Base-by-base conservation (phyloP, 345 rosid species). In the Melaleuca quinquenervia region DNA sequence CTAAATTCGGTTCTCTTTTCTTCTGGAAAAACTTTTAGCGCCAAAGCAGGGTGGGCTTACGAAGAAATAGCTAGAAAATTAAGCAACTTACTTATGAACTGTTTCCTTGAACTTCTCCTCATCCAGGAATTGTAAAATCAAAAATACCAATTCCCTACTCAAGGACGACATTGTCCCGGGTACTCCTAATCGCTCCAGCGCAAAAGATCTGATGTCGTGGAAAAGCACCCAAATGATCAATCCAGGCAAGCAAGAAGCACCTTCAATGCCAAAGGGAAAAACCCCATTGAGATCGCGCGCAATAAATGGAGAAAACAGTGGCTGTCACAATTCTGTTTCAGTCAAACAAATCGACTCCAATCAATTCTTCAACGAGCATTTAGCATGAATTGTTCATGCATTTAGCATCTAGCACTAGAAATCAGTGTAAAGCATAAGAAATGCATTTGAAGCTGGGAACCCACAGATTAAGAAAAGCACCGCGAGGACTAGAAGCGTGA, bases 31-130 rank as follows among this genome's bases (percentile, higher is more conserved):
- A 80, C 50, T 12, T 26, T 10, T 8, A 5, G 52, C 29, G n/a
- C 53, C 53, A 9, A 29, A 27, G 84, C 53, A 82, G 55, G 54
- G 48, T 6, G 45, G 24, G 22, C 3, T 13, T 54, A 55, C 27
- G 11, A 83, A 54, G 44, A 6, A 83, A 36, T 20, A 53, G 48
- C n/a, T 45, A 26, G 54, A 21, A 29, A 51, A 82, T 36, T 5
- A 9, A 75, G 55, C 50, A 52, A 52, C 52, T 82, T 89, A 93
- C 98, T 91, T 95, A 83, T 95, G 98, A 54, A 95, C 94, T 83
- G 98, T 91, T 87, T 96, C 96, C 88, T 92, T 92, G 58, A 91
- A 96, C 85, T 95, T 94, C 90, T 96, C 96, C 91, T 96, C 98
- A 53, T 95, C 96, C 20, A 96, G 95, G 84, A 96, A 96, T 86